phyloP scores from a whole-genome alignment of 139 green algal genomes.

The Chlorella ohadii region DNA sequence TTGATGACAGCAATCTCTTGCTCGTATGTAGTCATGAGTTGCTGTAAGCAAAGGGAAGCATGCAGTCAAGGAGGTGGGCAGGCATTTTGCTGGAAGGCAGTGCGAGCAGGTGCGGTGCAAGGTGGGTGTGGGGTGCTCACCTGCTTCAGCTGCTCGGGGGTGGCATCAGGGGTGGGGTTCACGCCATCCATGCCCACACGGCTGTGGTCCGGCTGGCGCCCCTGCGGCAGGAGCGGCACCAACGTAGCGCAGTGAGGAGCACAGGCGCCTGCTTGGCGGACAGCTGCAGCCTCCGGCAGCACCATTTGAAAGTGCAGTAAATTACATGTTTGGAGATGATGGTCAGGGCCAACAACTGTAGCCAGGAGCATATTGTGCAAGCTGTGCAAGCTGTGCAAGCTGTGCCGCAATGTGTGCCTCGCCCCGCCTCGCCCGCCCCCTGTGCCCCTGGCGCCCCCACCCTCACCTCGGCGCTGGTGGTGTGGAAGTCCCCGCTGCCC shows the following conservation, averaged over 20 bases:
- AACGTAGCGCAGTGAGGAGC: not conserved
- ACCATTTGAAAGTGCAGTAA: too few relatives aligned
- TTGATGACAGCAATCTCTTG: conserved; percentile 18
- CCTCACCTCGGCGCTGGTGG: too few relatives aligned
- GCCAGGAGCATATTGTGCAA: too few relatives aligned
- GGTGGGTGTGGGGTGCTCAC: not conserved
- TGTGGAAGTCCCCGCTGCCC: not conserved
- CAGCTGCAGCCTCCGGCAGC: too few relatives aligned
- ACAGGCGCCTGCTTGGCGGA: not conserved
- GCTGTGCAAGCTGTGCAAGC: too few relatives aligned
- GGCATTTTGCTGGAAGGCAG: not conserved
- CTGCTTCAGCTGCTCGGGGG: not conserved
- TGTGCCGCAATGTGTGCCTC: too few relatives aligned
- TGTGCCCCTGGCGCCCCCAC: too few relatives aligned
- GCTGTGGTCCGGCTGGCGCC: not conserved
- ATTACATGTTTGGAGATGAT: too few relatives aligned
- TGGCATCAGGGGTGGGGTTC: not conserved
- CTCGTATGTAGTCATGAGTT: not conserved
- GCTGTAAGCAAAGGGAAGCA: not conserved
- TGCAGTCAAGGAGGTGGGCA: not conserved
- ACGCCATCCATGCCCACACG: conserved; percentile 17
- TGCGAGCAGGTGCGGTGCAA: too few relatives aligned
- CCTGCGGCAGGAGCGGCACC: not conserved
- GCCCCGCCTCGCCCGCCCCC: too few relatives aligned
- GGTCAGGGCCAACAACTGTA: too few relatives aligned